Percentiles rank a stretch among this genome's conserved stretches.
Evolutionary conservation across 2,329 filamentous ascomycete species (phyloP).

Genomic region (Fusarium brevicatenulatum): DNA sequence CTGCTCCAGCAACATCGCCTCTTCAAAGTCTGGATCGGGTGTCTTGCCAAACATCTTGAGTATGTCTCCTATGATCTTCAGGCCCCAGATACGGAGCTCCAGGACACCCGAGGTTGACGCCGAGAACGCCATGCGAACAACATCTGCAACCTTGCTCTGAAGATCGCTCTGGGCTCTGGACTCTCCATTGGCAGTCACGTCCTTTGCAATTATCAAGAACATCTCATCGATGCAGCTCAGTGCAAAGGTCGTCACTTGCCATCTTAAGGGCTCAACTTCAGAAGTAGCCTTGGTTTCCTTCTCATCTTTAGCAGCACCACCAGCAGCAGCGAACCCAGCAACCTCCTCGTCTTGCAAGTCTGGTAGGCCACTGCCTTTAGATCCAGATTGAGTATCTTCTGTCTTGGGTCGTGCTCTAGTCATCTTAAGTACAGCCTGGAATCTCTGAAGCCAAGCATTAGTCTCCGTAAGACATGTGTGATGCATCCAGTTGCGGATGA

Average conservation of each 20-base stretch:
- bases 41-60: conserved; percentile 96
- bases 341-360: conserved; percentile 97
- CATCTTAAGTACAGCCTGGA: conserved; percentile 89
- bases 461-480: conserved; percentile 87
- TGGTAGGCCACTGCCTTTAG: conserved; percentile 63
- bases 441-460: conserved; percentile 85
- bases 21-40: conserved; percentile 96
- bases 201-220: conserved; percentile 80
- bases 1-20: conserved; percentile 94
- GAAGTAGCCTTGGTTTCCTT: conserved; percentile 60
- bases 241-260: conserved; percentile 95
- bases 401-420: conserved; percentile 75
- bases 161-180: conserved; percentile 81
- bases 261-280: conserved; percentile 88
- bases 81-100: conserved; percentile 86
- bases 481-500: conserved; percentile 91
- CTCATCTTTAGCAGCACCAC: conserved; percentile 68
- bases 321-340: conserved; percentile 88
- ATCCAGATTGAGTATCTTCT: conserved; percentile 57
- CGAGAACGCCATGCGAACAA: conserved; percentile 96
- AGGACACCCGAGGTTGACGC: conserved; percentile 94
- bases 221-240: conserved; percentile 90
- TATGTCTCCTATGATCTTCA: conserved; percentile 93
- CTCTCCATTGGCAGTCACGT: conserved; percentile 80
- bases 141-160: conserved; percentile 86